Conservation (phyloP, 2,329 filamentous ascomycete genomes). For the Hyphodiscus sp. region DNA sequence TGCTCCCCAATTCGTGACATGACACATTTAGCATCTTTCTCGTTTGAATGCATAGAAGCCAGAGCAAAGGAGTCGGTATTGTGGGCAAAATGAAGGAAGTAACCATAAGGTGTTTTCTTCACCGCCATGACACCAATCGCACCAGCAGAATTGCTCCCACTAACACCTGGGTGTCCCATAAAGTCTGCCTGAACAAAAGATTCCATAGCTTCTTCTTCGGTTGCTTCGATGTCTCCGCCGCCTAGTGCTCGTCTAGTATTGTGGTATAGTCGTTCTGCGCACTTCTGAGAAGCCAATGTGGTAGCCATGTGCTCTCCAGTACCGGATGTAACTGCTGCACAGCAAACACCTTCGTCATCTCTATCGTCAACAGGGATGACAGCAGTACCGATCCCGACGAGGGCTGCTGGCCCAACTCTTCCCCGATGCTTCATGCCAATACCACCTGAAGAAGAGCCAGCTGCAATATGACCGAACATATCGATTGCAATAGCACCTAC, state of each 20-base stretch:
- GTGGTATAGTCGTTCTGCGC: constrained; percentile 78
- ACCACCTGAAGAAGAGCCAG: constrained; percentile 90
- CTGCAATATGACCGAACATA: constrained; percentile 77
- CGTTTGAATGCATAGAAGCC: constrained; percentile 78
- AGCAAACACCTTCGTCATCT: constrained; percentile 62
- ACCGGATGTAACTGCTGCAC: constrained; percentile 84
- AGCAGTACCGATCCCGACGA: constrained; percentile 85
- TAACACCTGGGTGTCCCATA: constrained; percentile 83
- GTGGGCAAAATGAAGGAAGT: constrained; percentile 88
- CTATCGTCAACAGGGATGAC: constrained; percentile 71
- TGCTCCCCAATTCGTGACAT: constrained; percentile 63
- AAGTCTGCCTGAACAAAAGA: constrained; percentile 85
- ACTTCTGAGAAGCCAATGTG: constrained; percentile 81
- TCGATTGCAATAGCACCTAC: constrained; percentile 95
- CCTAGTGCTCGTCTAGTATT: constrained; percentile 52
- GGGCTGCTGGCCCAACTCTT: constrained; percentile 82
- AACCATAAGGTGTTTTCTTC: constrained; percentile 71
- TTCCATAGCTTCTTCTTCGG: constrained; percentile 72
- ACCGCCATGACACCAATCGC: constrained; percentile 88
- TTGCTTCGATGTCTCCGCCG: constrained; percentile 58
- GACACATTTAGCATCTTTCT: constrained; percentile 68
- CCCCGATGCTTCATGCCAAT: constrained; percentile 98
- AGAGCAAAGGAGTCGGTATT: constrained; percentile 88
- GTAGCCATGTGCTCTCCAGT: constrained; percentile 98
- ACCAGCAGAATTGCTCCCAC: constrained; percentile 69